Base-by-base conservation (phyloP, 768 basidiomycete species). In the Neoboletus magnificus region DNA sequence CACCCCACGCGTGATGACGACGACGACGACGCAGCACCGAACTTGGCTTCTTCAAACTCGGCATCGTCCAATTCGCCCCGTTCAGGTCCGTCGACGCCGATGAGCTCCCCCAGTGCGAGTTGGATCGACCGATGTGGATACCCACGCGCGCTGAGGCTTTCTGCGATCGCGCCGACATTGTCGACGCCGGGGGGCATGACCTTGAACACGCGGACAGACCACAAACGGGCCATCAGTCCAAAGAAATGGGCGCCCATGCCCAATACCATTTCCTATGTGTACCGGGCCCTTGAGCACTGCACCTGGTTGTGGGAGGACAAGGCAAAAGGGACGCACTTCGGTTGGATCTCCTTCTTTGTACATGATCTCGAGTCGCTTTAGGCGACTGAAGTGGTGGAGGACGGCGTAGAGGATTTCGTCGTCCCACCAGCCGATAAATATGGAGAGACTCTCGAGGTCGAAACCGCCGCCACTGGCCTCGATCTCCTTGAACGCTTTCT, bases 161-260 rank as follows among this genome's bases (percentile, higher is more conserved):
- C 62, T 2, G 54, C 33, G 18, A 41, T 35, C 1, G 33, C 41
- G 10, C 50, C 56, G 2, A 33, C 47, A n/a, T 42, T 58, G 45
- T 59, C 59, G n/a, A 52, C 39, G 13, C 57, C 52, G 11, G 55
- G 56, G 8, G 66, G 66, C 5, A 49, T 43, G 11, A 66, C 61
- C 42, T 58, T 67, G 66, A 74, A 79, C 22, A 80, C 59, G 18
- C 76, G 74, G 12, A 76, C 71, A 2, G 73, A 73, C 54, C 72
- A 73, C 39, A 80, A 61, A 23, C 60, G 43, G 18, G 72, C 66
- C 62, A 79, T 70, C 10, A 52, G 59, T 46, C 65, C 62, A 25
- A 80, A 72, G 56, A 77, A 76, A 37, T 73, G 74, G 16, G 78
- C 73, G 16, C 78, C 79, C 57, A 80, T 68, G 43, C 75, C 71